These are phyloP conservation scores for Pythium pyrilobum DNA, from an alignment of 352 stramenopile species.

Conservation along the genomic window DNA sequence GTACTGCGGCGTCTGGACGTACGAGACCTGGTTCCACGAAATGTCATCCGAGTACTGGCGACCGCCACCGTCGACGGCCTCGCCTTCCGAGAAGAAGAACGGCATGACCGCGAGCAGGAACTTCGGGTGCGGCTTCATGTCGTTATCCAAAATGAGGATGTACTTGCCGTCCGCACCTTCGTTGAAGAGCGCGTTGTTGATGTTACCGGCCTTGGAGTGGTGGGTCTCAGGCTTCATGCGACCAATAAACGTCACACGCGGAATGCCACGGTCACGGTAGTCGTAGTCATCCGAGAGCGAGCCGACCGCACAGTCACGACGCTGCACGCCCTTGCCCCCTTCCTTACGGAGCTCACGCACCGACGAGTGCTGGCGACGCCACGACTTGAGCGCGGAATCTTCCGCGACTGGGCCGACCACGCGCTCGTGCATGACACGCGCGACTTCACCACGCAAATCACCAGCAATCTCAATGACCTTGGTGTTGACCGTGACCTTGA, in stretches of 20 bases:
- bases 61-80: slow-evolving; percentile 76
- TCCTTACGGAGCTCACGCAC: slow-evolving; percentile 82
- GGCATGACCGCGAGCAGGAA: slow-evolving; percentile 81
- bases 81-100: slow-evolving; percentile 88
- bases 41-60: slow-evolving; percentile 88
- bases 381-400: slow-evolving; percentile 73
- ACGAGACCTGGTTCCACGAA: slow-evolving; percentile 87
- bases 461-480: slow-evolving; percentile 85
- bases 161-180: slow-evolving; percentile 87
- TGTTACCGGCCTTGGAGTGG: slow-evolving; percentile 91
- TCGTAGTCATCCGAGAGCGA: slow-evolving; percentile 88
- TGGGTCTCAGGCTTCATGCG: slow-evolving; percentile 87
- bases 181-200: slow-evolving; percentile 90
- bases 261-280: slow-evolving; percentile 85
- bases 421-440: slow-evolving; percentile 84
- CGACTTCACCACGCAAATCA: slow-evolving; percentile 77
- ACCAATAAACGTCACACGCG: slow-evolving; percentile 82
- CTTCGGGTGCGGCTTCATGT: slow-evolving; percentile 90
- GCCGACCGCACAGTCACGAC: slow-evolving; percentile 80
- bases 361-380: slow-evolving; percentile 83
- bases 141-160: slow-evolving; percentile 89
- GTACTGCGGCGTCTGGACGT: slow-evolving; percentile 89
- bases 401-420: slow-evolving; percentile 73
- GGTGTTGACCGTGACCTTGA: slow-evolving; percentile 88
- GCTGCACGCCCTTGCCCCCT: slow-evolving; percentile 72